phyloP scores from a whole-genome alignment of 805 yeast species.

The Schizosaccharomyces octosporus region DNA sequence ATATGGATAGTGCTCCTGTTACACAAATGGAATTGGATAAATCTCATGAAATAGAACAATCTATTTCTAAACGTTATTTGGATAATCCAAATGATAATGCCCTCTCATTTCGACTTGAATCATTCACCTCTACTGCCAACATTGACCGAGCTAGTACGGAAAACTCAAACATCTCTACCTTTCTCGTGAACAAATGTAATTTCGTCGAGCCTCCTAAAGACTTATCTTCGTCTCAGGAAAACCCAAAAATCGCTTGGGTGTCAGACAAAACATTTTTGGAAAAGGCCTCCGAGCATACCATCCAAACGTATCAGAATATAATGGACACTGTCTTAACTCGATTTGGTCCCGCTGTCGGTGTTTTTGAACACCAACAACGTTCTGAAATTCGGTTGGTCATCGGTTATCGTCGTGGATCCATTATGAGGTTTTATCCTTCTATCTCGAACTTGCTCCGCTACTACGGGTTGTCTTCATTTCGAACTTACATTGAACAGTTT shows the following conservation, averaged over 20 bases:
- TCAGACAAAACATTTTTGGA: conserved; percentile 59
- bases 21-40: conserved; percentile 29
- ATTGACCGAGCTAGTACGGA: conserved; percentile 13
- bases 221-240: conserved; percentile 13
- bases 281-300: conserved; percentile 60
- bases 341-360: conserved; percentile 82
- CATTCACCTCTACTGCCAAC: conserved; percentile 37
- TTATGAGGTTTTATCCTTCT: conserved; percentile 73
- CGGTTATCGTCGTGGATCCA: conserved; percentile 63
- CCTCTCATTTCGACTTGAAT: conserved; percentile 43
- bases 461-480: conserved; percentile 59
- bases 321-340: conserved; percentile 43
- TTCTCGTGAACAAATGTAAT: conserved; percentile 58
- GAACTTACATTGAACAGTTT: conserved; percentile 87
- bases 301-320: conserved; percentile 46
- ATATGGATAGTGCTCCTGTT: conserved; percentile 36
- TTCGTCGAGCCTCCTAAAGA: conserved; percentile 17
- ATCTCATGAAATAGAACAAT: conserved; percentile 9
- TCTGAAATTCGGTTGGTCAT: conserved; percentile 72
- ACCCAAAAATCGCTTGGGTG: conserved; percentile 34
- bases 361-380: conserved; percentile 51
- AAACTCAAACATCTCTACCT: conserved; percentile 33
- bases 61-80: conserved; percentile 62
- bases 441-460: conserved; percentile 66
- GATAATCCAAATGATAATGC: conserved; percentile 12